Conservation (phyloP, 2,329 filamentous ascomycete species). For the Clarireedia hainanense region DNA sequence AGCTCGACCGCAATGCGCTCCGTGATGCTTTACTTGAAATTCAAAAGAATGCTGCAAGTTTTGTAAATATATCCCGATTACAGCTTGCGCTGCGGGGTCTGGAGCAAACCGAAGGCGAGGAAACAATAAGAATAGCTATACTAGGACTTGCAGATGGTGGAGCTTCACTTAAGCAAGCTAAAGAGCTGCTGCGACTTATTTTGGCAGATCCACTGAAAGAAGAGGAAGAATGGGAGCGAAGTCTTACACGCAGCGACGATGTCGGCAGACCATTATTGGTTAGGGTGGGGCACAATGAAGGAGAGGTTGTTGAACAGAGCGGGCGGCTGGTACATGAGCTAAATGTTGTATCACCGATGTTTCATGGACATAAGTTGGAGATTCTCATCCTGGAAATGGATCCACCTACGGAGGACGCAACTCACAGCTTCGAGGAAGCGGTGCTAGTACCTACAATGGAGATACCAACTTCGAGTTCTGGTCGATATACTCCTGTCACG, state of each 20-base stretch:
- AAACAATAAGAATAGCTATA: conserved; percentile 52
- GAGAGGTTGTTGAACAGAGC: conserved; percentile 26
- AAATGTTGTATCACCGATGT: conserved; percentile 51
- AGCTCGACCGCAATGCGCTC: conserved; percentile 17
- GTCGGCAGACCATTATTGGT: conserved; percentile 52
- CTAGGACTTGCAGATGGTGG: conserved; percentile 37
- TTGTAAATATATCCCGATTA: conserved; percentile 61
- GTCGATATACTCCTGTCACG: conserved; percentile 57
- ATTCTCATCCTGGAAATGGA: conserved; percentile 48
- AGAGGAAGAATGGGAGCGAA: conserved; percentile 58
- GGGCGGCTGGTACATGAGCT: conserved; percentile 50
- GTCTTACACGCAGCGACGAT: conserved; percentile 40
- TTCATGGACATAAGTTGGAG: conserved; percentile 57
- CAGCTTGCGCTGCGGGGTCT: conserved; percentile 63
- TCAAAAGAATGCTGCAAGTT: conserved; percentile 50
- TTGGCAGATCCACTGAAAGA: conserved; percentile 61
- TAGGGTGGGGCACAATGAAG: conserved; percentile 38
- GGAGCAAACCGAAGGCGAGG: conserved; percentile 46
- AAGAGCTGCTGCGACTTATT: conserved; percentile 59
- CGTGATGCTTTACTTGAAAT: conserved; percentile 45
- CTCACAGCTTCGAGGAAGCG: conserved; percentile 48
- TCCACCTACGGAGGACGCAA: conserved; percentile 38
- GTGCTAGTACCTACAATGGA: conserved; percentile 71
- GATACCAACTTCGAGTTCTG: conserved; percentile 56
- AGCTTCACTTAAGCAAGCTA: conserved; percentile 41